These are phyloP conservation scores for Melampsora americana DNA, from an alignment of 1,284 basidiomycete species.

Conservation along the genomic window DNA sequence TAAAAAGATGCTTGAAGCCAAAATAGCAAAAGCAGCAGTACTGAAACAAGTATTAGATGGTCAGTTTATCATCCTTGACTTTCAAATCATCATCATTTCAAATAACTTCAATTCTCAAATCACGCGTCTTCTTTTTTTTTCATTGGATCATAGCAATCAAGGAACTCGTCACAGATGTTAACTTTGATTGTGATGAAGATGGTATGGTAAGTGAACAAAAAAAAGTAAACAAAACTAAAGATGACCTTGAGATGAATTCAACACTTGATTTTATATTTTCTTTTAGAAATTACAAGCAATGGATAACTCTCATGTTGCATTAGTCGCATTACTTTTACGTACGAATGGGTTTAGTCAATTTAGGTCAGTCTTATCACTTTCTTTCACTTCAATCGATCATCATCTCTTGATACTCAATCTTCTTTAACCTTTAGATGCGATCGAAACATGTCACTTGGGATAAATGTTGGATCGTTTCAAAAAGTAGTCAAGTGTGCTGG, in stretches of 20 bases:
- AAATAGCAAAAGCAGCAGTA: constrained; percentile 73
- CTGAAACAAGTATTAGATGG: constrained; percentile 85
- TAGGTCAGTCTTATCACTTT: constrained; percentile 39
- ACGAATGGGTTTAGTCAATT: constrained; percentile 70
- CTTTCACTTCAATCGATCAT: background rate
- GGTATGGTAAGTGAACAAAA: constrained; percentile 69
- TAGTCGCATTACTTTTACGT: constrained; percentile 77
- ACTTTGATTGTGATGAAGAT: constrained; percentile 96
- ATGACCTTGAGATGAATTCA: background rate
- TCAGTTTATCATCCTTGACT: constrained; percentile 55
- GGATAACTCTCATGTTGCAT: constrained; percentile 99
- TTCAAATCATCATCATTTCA: background rate
- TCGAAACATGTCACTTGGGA: constrained; percentile 78
- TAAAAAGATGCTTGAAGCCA: constrained; percentile 78
- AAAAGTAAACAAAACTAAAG: background rate
- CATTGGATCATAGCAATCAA: constrained; percentile 69
- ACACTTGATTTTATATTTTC: constrained; percentile 33
- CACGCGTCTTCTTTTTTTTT: constrained; percentile 8
- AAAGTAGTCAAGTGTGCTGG: constrained; percentile 97
- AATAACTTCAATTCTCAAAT: background rate
- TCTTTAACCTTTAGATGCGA: constrained; percentile 75
- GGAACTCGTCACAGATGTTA: constrained; percentile 94
- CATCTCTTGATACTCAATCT: constrained; percentile 45
- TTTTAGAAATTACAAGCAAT: constrained; percentile 91
- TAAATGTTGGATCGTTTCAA: constrained; percentile 71